Evolutionary conservation across 441 rosid genomes (phyloP).

Genomic region (Syzygium malaccense): DNA sequence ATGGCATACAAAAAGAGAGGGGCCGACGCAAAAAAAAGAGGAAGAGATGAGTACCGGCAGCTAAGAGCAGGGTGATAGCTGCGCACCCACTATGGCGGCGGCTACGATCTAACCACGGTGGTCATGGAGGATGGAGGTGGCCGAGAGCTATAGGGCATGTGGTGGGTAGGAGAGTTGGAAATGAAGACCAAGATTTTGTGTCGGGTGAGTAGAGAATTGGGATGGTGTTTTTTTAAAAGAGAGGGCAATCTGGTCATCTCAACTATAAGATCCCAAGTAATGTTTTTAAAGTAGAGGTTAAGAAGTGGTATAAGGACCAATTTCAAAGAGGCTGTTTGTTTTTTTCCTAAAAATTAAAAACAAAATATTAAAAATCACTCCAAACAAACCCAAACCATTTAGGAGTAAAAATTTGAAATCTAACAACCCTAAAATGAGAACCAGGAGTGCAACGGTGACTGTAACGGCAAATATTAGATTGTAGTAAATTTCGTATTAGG

Average conservation of each 20-base stretch:
- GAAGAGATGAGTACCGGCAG: not conserved
- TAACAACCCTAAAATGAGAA: not conserved
- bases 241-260: not conserved
- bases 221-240: not conserved
- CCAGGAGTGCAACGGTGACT: not conserved
- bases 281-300: not conserved
- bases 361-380: not conserved
- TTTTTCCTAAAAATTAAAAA: not conserved
- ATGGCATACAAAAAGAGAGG: not conserved
- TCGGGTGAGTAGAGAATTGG: not conserved
- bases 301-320: not conserved
- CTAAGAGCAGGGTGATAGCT: not conserved
- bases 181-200: not conserved
- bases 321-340: not conserved
- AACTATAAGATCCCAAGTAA: not conserved
- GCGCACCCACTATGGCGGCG: not conserved
- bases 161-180: not conserved
- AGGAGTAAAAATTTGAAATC: not conserved
- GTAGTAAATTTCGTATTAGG: not conserved
- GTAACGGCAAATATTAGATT: not conserved
- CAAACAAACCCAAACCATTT: not conserved
- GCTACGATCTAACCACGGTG: not conserved
- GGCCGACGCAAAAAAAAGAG: not conserved
- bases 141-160: not conserved
- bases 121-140: not conserved